Base-by-base conservation (phyloP, 2,329 filamentous ascomycete genomes). In the Fusarium mexicanum region DNA sequence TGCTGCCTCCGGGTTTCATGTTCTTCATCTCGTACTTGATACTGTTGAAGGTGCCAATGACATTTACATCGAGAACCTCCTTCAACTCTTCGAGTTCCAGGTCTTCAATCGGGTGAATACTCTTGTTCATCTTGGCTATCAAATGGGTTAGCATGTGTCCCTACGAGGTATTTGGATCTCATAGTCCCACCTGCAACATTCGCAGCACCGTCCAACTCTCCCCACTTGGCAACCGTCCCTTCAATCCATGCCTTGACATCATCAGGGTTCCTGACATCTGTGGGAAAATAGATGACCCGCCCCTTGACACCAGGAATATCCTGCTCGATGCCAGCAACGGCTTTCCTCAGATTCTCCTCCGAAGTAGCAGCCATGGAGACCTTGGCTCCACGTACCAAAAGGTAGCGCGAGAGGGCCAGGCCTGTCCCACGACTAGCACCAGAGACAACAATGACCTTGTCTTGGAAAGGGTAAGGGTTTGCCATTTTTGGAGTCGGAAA, bases 361-460 rank as follows among this genome's bases (percentile, higher is more conserved):
- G 78, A 77, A 3, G 79, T 74, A n/a, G 78, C 78, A 22, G 77
- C 77, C 59, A 80, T 77, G 12, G 81, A 82, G 4, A 82, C 72
- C 31, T 69, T 77, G n/a, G 80, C 80, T 13, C 80, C 80, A n/a
- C 80, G 70, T 26, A 81, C 76, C n/a, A 91, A 81, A 22, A 91
- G 82, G 54, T 84, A 82, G 38, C 86, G 81, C 1, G 88, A 84
- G 4, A 89, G 83, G 31, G 87, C 86, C 20, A 89, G 81, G 46
- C 89, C 89, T 33, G 90, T 86, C 26, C 89, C 89, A 44, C 88
- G 86, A 78, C 87, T 89, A 17, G 88, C 88, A 26, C 89, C 89
- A 8, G 88, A 90, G 31, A 94, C 86, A 64, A 92, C 89, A 73
- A 93, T 88, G 33, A 88, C 90, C 79, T 93, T 92, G 14, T 76